Conservation (phyloP, 352 stramenopile species). For the Achlya hypogyna region DNA sequence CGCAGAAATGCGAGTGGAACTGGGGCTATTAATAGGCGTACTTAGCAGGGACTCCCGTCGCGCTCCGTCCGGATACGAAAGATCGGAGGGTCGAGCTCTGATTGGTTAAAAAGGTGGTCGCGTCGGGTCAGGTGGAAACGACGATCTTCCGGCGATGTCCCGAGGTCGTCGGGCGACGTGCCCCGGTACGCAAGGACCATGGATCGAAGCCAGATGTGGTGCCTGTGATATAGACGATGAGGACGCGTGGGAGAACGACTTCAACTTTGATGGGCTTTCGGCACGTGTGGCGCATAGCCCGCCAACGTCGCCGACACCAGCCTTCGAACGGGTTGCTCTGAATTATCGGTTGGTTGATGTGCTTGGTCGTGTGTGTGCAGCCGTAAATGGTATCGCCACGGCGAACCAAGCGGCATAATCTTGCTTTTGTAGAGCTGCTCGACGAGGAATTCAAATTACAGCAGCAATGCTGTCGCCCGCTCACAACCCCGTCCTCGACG, state of each 20-base stretch:
- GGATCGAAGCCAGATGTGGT: background rate
- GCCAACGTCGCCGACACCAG: background rate
- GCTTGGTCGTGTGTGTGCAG: background rate
- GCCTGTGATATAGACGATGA: conserved; percentile 1
- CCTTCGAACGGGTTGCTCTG: conserved; percentile 3
- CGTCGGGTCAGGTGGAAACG: background rate
- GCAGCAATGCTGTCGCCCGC: background rate
- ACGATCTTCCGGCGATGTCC: background rate
- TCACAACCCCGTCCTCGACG: background rate
- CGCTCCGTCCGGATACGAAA: background rate
- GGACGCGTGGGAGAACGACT: conserved; percentile 19
- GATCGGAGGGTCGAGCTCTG: background rate
- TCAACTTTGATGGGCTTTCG: conserved; percentile 17
- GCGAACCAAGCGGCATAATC: background rate
- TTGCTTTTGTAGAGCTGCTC: background rate
- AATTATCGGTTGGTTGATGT: conserved; percentile 18
- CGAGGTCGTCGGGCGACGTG: background rate
- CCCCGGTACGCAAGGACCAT: background rate
- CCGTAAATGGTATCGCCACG: conserved; percentile 12
- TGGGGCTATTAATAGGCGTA: background rate
- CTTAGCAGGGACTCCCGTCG: background rate
- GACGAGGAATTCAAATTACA: conserved; percentile 8
- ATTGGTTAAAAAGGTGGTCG: background rate
- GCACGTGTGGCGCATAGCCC: background rate
- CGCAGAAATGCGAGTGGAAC: background rate